Evolutionary conservation across 352 stramenopile genomes (phyloP).

Genomic region (Phytopythium delawarense): DNA sequence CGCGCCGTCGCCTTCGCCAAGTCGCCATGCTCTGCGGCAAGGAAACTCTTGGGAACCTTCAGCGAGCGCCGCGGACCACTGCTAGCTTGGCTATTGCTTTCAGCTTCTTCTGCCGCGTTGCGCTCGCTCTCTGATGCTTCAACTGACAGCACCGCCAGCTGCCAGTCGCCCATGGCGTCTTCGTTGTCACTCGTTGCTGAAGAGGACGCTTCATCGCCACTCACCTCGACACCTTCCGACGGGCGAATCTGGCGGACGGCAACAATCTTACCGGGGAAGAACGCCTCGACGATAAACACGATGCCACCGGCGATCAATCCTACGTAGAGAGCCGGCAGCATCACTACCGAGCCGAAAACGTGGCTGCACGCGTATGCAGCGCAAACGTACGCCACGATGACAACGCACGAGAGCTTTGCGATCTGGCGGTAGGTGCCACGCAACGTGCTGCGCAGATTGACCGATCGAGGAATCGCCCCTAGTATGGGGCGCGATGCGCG

Average conservation of each 20-base stretch:
- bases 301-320: slow-evolving; percentile 29
- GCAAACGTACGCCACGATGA: slow-evolving; percentile 50
- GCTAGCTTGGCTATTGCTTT: not conserved
- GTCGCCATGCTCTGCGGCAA: slow-evolving; percentile 70
- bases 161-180: slow-evolving; percentile 43
- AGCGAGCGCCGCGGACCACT: slow-evolving; percentile 8
- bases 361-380: slow-evolving; percentile 47
- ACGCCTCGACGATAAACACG: slow-evolving; percentile 59
- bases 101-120: not conserved
- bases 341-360: slow-evolving; percentile 41
- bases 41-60: slow-evolving; percentile 47
- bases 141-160: slow-evolving; percentile 49
- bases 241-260: slow-evolving; percentile 21
- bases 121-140: slow-evolving; percentile 62
- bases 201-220: not conserved
- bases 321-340: slow-evolving; percentile 52
- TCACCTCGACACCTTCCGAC: not conserved
- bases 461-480: slow-evolving; percentile 15
- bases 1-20: slow-evolving; percentile 47
- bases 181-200: slow-evolving; percentile 4
- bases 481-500: slow-evolving; percentile 27
- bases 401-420: slow-evolving; percentile 51
- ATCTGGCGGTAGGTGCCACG: slow-evolving; percentile 59
- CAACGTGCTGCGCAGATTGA: slow-evolving; percentile 44
- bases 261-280: slow-evolving; percentile 46